A percentile compares a stretch with the other conserved stretches of the same genome.
Evolutionary conservation across 495 filamentous ascomycete species (phyloP).

Genomic region (Delitschia confertaspora): DNA sequence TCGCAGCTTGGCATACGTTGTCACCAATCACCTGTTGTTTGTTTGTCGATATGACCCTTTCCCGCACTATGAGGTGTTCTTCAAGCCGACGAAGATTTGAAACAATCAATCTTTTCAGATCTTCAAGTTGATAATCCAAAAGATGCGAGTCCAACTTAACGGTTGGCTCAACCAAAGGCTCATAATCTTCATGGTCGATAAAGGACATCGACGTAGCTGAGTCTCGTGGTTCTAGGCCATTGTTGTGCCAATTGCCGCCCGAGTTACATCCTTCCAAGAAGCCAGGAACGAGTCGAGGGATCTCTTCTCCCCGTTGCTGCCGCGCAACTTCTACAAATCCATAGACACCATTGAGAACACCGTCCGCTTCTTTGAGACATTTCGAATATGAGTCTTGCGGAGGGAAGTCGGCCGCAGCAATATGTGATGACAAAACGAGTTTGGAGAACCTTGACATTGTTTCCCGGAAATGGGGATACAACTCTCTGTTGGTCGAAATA

Average conservation of each 20-base stretch:
- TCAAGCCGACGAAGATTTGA: slow-evolving; percentile 77
- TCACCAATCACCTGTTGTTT: slow-evolving; percentile 67
- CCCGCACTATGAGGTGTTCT: slow-evolving; percentile 63
- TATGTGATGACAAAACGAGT: slow-evolving; percentile 94
- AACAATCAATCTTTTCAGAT: slow-evolving; percentile 69
- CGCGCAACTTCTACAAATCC: slow-evolving; percentile 92
- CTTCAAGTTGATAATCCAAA: slow-evolving; percentile 75
- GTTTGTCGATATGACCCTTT: slow-evolving; percentile 64
- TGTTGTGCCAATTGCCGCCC: slow-evolving; percentile 91
- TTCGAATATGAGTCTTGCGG: slow-evolving; percentile 79
- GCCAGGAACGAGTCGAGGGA: slow-evolving; percentile 81
- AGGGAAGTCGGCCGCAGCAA: slow-evolving; percentile 90
- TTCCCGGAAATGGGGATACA: slow-evolving; percentile 95
- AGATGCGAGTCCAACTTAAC: slow-evolving; percentile 63
- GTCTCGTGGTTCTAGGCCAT: slow-evolving; percentile 61
- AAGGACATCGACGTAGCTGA: slow-evolving; percentile 64
- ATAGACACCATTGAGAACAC: slow-evolving; percentile 84
- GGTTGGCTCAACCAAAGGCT: slow-evolving; percentile 62
- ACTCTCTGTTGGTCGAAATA: slow-evolving; percentile 89
- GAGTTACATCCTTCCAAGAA: slow-evolving; percentile 75
- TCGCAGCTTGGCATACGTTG: slow-evolving; percentile 60
- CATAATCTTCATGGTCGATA: slow-evolving; percentile 67
- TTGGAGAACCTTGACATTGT: slow-evolving; percentile 99
- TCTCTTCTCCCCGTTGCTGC: slow-evolving; percentile 80
- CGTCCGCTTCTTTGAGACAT: slow-evolving; percentile 90